Percentiles rank a stretch among this genome's conserved stretches.
Evolutionary conservation across 768 basidiomycete genomes (phyloP).

Genomic region (Lactarius vividus): DNA sequence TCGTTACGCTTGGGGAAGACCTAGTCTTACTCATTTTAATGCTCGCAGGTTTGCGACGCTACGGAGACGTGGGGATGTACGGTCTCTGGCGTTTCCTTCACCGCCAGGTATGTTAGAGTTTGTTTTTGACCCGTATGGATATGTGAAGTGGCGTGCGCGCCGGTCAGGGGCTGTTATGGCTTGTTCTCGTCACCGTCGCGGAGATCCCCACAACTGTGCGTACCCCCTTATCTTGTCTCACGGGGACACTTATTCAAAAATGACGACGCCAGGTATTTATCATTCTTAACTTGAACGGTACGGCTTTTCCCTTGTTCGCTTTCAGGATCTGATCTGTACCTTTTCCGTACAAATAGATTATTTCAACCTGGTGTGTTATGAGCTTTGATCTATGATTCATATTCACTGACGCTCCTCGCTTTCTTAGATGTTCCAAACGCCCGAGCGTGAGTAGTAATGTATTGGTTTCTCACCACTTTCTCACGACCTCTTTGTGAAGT

Average conservation of each 20-base stretch:
- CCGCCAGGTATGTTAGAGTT: slow-evolving; percentile 11
- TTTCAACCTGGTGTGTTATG: slow-evolving; percentile 10
- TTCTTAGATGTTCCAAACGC: slow-evolving; percentile 22
- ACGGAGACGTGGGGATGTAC: slow-evolving; percentile 15
- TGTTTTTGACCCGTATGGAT: background rate
- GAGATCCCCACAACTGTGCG: slow-evolving; percentile 23
- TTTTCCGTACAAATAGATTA: background rate
- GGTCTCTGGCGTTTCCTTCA: slow-evolving; percentile 24
- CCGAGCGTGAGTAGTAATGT: slow-evolving; percentile 19
- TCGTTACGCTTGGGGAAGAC: slow-evolving; percentile 20
- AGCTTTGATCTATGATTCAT: background rate
- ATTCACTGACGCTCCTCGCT: background rate
- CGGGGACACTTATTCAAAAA: background rate
- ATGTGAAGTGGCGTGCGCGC: background rate
- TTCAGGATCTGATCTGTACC: background rate
- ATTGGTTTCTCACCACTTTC: background rate
- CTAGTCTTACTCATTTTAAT: slow-evolving; percentile 15
- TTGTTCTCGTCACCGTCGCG: slow-evolving; percentile 20
- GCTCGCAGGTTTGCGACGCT: slow-evolving; percentile 22
- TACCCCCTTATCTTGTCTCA: background rate
- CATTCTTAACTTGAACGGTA: slow-evolving; percentile 20
- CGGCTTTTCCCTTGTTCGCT: background rate
- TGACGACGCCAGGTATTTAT: slow-evolving; percentile 12
- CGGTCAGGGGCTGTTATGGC: slow-evolving; percentile 21
- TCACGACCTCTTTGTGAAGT: slow-evolving; percentile 5